phyloP scores from a whole-genome alignment of 768 basidiomycete species.

The Amanita subjunquillea region DNA sequence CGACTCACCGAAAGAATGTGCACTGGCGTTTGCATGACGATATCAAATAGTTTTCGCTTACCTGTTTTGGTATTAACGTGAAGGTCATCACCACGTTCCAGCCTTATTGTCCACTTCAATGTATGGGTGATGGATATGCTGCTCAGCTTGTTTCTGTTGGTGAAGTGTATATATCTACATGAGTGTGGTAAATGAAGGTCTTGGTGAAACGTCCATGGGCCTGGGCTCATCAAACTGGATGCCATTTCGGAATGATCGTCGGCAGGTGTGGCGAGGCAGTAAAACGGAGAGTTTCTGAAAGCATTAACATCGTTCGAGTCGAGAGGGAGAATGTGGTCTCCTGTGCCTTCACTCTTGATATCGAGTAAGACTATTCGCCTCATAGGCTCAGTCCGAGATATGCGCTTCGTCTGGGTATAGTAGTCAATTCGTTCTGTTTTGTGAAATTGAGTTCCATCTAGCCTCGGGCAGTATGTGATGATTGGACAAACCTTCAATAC shows the following conservation, averaged over 20 bases:
- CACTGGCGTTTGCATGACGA: conserved; percentile 77
- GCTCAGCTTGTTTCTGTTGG: conserved; percentile 68
- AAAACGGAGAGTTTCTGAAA: conserved; percentile 57
- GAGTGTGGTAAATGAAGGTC: conserved; percentile 59
- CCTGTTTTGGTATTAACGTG: conserved; percentile 54
- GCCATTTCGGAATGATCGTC: conserved; percentile 46
- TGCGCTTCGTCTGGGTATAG: conserved; percentile 54
- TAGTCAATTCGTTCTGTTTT: conserved; percentile 74
- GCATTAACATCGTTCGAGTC: conserved; percentile 57
- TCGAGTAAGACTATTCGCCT: conserved; percentile 51
- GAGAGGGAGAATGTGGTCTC: conserved; percentile 65
- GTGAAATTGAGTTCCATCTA: neutral
- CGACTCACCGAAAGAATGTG: conserved; percentile 75
- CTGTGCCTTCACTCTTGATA: conserved; percentile 46
- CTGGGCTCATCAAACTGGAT: conserved; percentile 60
- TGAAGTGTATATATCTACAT: conserved; percentile 56
- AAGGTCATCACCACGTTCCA: conserved; percentile 70
- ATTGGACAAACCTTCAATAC: conserved; percentile 63
- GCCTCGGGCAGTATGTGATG: neutral
- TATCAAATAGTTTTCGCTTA: conserved; percentile 77
- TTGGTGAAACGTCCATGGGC: conserved; percentile 80
- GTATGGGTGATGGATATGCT: conserved; percentile 69
- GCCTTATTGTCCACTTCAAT: conserved; percentile 74
- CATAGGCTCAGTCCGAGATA: conserved; percentile 61
- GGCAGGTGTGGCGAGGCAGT: conserved; percentile 34